Percentiles rank a stretch among this genome's conserved stretches.
phyloP scores from a whole-genome alignment of 257 asterid genomes.

The Primulina tabacum region DNA sequence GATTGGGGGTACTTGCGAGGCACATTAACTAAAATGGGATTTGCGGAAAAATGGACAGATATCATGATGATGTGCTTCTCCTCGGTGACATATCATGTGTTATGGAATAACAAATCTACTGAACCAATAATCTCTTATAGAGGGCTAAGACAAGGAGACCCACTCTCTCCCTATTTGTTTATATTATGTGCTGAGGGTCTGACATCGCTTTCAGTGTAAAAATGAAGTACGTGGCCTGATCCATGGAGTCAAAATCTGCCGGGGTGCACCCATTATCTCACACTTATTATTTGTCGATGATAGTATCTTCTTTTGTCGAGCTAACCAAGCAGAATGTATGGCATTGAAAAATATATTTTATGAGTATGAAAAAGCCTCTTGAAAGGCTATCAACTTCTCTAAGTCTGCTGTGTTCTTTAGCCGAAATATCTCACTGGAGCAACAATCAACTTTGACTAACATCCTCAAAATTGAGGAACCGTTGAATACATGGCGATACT shows the following conservation, averaged over 20 bases:
- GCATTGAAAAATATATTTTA: background rate
- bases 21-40: background rate
- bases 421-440: background rate
- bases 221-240: background rate
- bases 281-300: background rate
- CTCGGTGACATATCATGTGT: background rate
- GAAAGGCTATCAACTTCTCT: background rate
- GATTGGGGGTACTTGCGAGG: background rate
- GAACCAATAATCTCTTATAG: background rate
- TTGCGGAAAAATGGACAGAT: too few species aligned
- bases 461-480: background rate
- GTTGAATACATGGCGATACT: background rate
- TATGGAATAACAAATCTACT: background rate
- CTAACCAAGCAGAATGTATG: background rate
- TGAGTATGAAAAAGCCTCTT: background rate
- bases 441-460: background rate
- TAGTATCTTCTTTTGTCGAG: background rate
- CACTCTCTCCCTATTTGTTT: background rate
- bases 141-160: background rate
- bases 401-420: background rate
- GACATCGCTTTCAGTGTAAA: background rate
- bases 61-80: background rate
- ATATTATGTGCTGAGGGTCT: constrained; percentile 5
- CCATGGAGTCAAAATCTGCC: background rate
- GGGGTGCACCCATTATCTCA: background rate